Evolutionary conservation across 768 basidiomycete species (phyloP).

Genomic region (Russula brevipes): DNA sequence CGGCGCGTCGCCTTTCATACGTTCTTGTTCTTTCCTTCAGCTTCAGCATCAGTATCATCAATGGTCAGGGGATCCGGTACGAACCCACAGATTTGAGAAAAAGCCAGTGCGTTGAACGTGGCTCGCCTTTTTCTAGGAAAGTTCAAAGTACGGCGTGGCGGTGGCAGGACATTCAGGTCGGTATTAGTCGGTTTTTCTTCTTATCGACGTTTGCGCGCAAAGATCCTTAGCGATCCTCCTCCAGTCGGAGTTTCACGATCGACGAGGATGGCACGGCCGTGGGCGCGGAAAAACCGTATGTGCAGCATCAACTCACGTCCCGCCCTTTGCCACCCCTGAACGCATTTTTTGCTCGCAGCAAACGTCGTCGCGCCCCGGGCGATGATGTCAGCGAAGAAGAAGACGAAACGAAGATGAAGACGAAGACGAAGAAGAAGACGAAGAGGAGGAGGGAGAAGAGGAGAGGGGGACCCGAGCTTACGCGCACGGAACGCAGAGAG

Average conservation of each 20-base stretch:
- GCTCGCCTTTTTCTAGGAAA: constrained; percentile 30
- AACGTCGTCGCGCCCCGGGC: constrained; percentile 20
- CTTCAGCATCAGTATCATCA: not conserved
- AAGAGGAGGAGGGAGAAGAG: constrained; percentile 35
- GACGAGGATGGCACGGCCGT: constrained; percentile 32
- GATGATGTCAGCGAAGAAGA: constrained; percentile 34
- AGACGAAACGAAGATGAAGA: constrained; percentile 41
- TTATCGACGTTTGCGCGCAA: constrained; percentile 3
- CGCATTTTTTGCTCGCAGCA: constrained; percentile 1
- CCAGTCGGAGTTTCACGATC: constrained; percentile 25
- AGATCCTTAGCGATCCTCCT: constrained; percentile 18
- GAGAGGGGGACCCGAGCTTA: constrained; percentile 48
- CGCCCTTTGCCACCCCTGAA: not conserved
- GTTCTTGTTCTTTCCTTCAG: not conserved
- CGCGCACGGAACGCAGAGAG: constrained; percentile 67
- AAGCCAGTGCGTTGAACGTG: too few relatives aligned
- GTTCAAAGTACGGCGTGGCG: constrained; percentile 41
- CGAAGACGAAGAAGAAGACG: constrained; percentile 43
- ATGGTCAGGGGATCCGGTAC: constrained; percentile 12
- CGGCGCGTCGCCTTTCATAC: not conserved
- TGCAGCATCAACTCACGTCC: not conserved
- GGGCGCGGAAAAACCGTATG: constrained; percentile 24
- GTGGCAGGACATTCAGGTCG: constrained; percentile 40
- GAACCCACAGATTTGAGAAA: too few relatives aligned
- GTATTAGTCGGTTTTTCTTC: not conserved